Evolutionary conservation across 2,329 filamentous ascomycete genomes (phyloP), one percentile per base, ranked within the genome.

Genomic region (Colletotrichum tabaci): DNA sequence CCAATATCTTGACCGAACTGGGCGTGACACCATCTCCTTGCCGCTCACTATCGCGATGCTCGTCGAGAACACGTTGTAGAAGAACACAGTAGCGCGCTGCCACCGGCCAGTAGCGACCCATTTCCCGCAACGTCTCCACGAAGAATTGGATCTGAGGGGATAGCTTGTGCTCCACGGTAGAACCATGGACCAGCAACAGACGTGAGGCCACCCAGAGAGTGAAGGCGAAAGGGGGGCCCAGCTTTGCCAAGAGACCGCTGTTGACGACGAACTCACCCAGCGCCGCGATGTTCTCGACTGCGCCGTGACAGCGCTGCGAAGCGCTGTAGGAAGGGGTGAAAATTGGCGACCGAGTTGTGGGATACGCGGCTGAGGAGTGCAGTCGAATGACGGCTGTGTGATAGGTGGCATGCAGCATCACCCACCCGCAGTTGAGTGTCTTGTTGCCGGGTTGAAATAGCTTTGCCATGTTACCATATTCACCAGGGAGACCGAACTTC

Each of bases 361-460:
- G 95, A 80, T 98, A 98, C 2, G 95, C 95, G 7, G 95, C 94
- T 1, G 94, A 97, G 0, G 95, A 98, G 83, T 98, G 95, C 30
- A 98, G 87, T 46, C 95, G 91, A 76, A 98, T 97, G 10, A 97
- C 91, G 56, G 95, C 93, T 0, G 94, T 97, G 80, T 97, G 94
- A 77, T 95, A 97, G 0, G 94, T 95, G 5, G 94, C 93, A 79
- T 98, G 95, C 40, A 98, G 86, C 92, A 97, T 97, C 61, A 98
- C 91, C 92, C 95, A 95, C 63, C 92, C 92, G 79, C 93, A 94
- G 78, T 93, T 94, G 58, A 95, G 85, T 52, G 88, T 88, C 79
- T 93, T 94, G 76, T 88, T 88, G 7, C 89, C 90, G 0, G 90
- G 88, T 73, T 91, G 91, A 78, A 95, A 94, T 1, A 97, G 83